phyloP scores from a whole-genome alignment of 495 filamentous ascomycete species.

The Tetracladium setigerum region DNA sequence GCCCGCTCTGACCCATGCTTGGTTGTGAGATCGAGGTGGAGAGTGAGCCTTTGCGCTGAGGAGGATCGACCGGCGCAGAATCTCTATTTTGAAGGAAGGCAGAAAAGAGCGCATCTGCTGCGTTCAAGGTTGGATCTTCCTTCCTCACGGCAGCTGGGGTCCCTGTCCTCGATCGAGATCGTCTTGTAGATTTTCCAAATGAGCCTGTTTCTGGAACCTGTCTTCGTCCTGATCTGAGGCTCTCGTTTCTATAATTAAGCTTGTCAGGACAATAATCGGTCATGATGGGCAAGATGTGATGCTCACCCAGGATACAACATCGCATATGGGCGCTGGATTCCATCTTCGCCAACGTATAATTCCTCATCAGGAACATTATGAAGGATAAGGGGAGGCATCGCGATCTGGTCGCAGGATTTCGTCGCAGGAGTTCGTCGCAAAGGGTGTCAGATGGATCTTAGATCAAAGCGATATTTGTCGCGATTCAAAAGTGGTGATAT shows the following conservation, averaged over 20 bases:
- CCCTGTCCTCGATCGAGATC: conserved; percentile 43
- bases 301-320: conserved; percentile 48
- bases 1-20: conserved; percentile 2
- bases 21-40: conserved; percentile 15
- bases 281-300: conserved; percentile 1
- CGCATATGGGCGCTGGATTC: conserved; percentile 45
- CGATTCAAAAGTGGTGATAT: too few relatives aligned
- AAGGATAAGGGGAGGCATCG: conserved; percentile 47
- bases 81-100: conserved; percentile 11
- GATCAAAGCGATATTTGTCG: too few relatives aligned
- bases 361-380: conserved; percentile 54
- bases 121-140: conserved; percentile 47
- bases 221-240: too few relatives aligned
- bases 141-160: conserved; percentile 42
- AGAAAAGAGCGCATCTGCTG: conserved; percentile 38
- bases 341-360: conserved; percentile 48
- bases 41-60: conserved; percentile 17
- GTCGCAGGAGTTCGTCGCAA: too few relatives aligned
- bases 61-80: conserved; percentile 7
- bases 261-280: conserved; percentile 16
- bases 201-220: conserved; percentile 42
- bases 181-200: conserved; percentile 47
- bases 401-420: too few relatives aligned
- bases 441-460: too few relatives aligned
- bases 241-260: too few relatives aligned